Conservation (phyloP, 1,284 basidiomycete species). For the Ceratobasidium sp. region DNA sequence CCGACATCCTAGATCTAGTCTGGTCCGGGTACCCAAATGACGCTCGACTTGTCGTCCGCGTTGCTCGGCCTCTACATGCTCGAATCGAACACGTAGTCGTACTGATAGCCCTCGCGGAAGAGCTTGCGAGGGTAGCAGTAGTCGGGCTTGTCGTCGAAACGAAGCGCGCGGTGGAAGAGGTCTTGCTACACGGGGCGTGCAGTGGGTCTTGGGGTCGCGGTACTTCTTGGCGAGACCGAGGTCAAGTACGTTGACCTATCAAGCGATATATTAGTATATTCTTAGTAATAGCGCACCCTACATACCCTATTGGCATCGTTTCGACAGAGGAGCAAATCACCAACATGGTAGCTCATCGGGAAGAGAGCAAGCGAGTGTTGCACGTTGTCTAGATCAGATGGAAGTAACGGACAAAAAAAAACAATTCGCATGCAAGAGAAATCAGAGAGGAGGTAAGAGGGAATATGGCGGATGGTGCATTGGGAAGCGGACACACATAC, state of each 20-base stretch:
- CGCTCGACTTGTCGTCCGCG: slow-evolving; percentile 50
- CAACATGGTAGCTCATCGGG: background rate
- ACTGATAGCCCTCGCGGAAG: background rate
- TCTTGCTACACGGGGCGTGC: slow-evolving; percentile 99
- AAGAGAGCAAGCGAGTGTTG: slow-evolving; percentile 57
- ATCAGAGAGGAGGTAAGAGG: too few species aligned
- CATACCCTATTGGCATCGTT: background rate
- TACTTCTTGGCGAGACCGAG: slow-evolving; percentile 99
- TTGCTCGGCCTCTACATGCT: background rate
- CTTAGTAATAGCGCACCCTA: too few species aligned
- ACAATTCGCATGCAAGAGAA: too few species aligned
- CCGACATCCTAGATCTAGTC: slow-evolving; percentile 74
- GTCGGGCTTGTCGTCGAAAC: slow-evolving; percentile 4
- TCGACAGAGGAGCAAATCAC: background rate
- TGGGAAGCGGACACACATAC: too few species aligned
- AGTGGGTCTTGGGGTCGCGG: slow-evolving; percentile 99
- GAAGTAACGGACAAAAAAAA: too few species aligned
- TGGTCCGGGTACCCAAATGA: slow-evolving; percentile 75
- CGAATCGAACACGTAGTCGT: background rate
- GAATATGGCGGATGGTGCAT: too few species aligned
- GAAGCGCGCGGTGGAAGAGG: background rate
- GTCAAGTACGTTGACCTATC: slow-evolving; percentile 94
- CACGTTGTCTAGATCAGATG: slow-evolving; percentile 70
- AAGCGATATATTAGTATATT: too few species aligned
- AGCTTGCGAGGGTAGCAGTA: background rate